Evolutionary conservation across 2,329 filamentous ascomycete species (phyloP), one percentile per base, ranked within the genome.

Genomic region (Fusarium longipes): DNA sequence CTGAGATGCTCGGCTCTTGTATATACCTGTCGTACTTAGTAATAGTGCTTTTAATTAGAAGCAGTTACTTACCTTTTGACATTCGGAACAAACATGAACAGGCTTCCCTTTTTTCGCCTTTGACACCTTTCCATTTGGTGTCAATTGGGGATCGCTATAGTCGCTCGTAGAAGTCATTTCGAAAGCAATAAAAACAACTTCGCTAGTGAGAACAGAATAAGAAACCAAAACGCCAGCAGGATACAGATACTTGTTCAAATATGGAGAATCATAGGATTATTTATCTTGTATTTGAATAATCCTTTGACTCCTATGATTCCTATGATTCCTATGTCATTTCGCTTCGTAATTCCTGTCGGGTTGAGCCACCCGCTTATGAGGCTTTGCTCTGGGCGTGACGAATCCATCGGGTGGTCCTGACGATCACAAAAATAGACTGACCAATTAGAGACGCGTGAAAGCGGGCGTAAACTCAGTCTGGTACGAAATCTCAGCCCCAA

Each of bases 301-400:
- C 20, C 27, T 38, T n/a, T 6, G 22, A 4, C 17, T 48, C 30
- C 20, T n/a, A n/a, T n/a, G n/a, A n/a, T n/a, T 14, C 20, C 27
- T 38, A 15, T 6, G 22, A 4, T 12, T 48, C 30, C 20, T 20
- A 11, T 33, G 14, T 42, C 29, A 58, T 42, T 7, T 30, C 12
- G 25, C 42, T 42, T 60, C 42, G 54, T 59, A 36, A 58, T 35
- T 47, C 20, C n/a, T 38, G 8, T 17, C 9, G 18, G 44, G 30
- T 50, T 59, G n/a, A 60, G 57, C 57, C 57, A 60, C 56, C 32
- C 32, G 36, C 24, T 58, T 55, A 57, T 29, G 57, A 60, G 57
- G 57, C 57, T 36, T 60, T 59, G 54, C 12, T 35, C 17, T 14
- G 39, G 29, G 38, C 51, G 35, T 25, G 43, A 35, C 57, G 36